Base-by-base conservation (phyloP, 495 filamentous ascomycete species). In the Penicillium coprophilum region DNA sequence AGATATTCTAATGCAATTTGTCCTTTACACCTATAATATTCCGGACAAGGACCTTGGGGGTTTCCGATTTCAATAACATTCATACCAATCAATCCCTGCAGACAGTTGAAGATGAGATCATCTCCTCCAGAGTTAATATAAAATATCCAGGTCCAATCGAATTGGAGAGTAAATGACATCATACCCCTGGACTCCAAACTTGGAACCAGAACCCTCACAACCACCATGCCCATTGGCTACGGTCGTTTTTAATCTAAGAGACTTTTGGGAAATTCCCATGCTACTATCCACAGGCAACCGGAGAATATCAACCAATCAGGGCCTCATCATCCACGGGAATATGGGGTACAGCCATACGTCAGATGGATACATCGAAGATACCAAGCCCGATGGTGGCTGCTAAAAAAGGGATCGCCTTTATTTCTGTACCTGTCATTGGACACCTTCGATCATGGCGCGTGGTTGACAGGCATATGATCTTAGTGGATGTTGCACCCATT, bases 401-500 rank as follows among this genome's bases (percentile, higher is more conserved):
- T 31, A 30, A 36, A 12, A 12, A 6, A 24, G 12, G 17, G 11
- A 32, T 53, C 31, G 31, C 2, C 23, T 7, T 4, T 24, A 23
- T 9, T 53, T 39, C 2, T 13, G 13, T 12, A 2, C n/a, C n/a
- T 34, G 8, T 55, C 13, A 56, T 60, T 27, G 46, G 36, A n/a
- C 19, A 31, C 3, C 9, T 46, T 31, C 4, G 24, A 39, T 38
- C 4, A 21, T 2, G 0, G 6, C 27, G 15, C 5, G 4, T 21
- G 12, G 12, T 46, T 41, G 24, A n/a, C 24, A 5, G 38, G 12
- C 51, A 53, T 27, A 57, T 62, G 59, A 58, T 50, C 54, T 12
- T 55, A 11, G 57, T 65, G 59, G 59, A 60, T 52, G 56, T 63
- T 21, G 57, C 30, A 61, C 34, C 38, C 28, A 66, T 69, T 61